Evolutionary conservation across 306 rosid genomes (phyloP), one percentile per base, ranked within the genome.

Genomic region (Macrotyloma uniflorum): DNA sequence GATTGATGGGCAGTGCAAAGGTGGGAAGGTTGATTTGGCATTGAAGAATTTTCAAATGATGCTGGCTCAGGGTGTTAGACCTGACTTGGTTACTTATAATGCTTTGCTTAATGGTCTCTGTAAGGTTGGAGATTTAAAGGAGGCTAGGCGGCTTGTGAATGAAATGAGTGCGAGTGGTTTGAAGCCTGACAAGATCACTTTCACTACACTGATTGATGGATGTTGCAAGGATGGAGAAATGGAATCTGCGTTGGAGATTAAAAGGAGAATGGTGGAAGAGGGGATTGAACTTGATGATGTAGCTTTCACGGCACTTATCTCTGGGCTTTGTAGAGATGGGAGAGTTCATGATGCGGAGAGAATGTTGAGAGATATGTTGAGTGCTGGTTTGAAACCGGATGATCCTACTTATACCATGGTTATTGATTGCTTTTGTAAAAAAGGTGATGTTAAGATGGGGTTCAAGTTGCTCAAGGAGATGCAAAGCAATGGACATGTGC

Each of bases 41-140:
- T 71, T 86, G 83, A 85, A 88, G 30, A 80, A 82, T 50, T 94
- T 89, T 79, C 86, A 86, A 88, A 81, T 70, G 30, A 91, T 94
- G 97, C 64, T 90, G 76, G 67, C 47, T 73, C 65, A 50, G 30
- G 91, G 89, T 28, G 73, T 91, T 76, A 88, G 81, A 80, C 94
- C 97, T 12, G 98, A 94, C 84, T 67, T 90, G 70, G 86, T 94
- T 74, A 81, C 89, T 0, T 92, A 86, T 70, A 94, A 94, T 35
- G 83, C 94, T 1, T 85, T 94, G 76, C 71, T 92, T 75, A 88
- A 94, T 53, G 97, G 97, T 24, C 93, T 94, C 68, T 94, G 98
- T 85, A 88, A 87, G 83, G 89, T 74, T 69, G 93, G 98, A 42
- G 84, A 94, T 80, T 61, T 90, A 61, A 75, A 83, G 62, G 87